Evolutionary conservation across 2,329 filamentous ascomycete species (phyloP).

Genomic region (Pseudopithomyces chartarum): DNA sequence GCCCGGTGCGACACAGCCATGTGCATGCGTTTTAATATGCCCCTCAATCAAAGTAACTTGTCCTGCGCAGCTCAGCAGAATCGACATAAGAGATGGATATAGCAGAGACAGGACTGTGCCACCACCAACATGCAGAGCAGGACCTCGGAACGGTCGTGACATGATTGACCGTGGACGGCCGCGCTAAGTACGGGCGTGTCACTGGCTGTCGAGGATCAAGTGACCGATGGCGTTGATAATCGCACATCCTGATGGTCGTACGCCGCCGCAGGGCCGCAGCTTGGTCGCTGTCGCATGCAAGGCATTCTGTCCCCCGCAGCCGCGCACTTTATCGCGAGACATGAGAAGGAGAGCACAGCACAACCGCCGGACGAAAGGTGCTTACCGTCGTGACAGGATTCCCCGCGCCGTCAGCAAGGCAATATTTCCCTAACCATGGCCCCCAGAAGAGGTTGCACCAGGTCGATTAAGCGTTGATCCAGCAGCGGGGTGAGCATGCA

Average conservation of each 20-base stretch:
- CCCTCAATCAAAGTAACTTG: background rate
- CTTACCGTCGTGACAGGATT: conserved; percentile 15
- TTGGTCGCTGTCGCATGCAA: conserved; percentile 20
- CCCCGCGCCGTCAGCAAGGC: conserved; percentile 26
- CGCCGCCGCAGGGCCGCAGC: conserved; percentile 26
- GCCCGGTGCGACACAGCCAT: background rate
- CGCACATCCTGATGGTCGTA: conserved; percentile 12
- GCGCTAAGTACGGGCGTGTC: conserved; percentile 6
- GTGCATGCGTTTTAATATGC: background rate
- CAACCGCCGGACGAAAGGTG: conserved; percentile 22
- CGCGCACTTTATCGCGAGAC: conserved; percentile 15
- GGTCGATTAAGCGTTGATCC: conserved; percentile 16
- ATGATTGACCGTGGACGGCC: background rate
- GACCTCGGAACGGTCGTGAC: background rate
- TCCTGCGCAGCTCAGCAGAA: background rate
- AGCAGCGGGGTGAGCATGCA: conserved; percentile 18
- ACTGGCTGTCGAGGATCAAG: conserved; percentile 1
- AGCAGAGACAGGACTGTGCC: conserved; percentile 3
- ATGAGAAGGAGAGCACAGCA: conserved; percentile 17
- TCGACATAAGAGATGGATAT: conserved; percentile 1
- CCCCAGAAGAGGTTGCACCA: conserved; percentile 9
- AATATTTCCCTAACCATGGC: conserved; percentile 11
- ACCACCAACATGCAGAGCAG: conserved; percentile 1
- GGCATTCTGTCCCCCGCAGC: conserved; percentile 30
- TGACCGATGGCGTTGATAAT: conserved; percentile 11